These are phyloP conservation scores for Vaccinium vitisidaea DNA, from an alignment of 148 eudicot genomes.

Conservation along the genomic window DNA sequence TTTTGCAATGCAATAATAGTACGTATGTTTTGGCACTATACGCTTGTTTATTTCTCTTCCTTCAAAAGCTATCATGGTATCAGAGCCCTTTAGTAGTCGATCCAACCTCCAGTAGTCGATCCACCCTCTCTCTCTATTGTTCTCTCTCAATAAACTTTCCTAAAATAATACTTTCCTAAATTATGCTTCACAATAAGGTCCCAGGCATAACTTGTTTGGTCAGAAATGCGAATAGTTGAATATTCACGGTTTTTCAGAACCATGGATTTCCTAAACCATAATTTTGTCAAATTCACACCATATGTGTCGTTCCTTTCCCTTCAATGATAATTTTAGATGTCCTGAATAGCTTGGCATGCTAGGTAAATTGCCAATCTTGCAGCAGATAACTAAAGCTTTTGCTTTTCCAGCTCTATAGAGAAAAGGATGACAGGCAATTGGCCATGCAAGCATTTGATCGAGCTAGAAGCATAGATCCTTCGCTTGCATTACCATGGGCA, in stretches of 20 bases:
- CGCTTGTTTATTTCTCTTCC: too few relatives aligned
- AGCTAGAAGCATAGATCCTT: conserved; percentile 99
- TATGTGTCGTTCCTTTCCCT: background rate
- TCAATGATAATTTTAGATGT: background rate
- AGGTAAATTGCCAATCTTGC: conserved; percentile 13
- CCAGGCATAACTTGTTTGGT: background rate
- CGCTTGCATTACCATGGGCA: conserved; percentile 97
- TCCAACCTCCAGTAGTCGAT: too few relatives aligned
- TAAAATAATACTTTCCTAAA: too few relatives aligned
- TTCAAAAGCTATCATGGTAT: too few relatives aligned
- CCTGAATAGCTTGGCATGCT: background rate
- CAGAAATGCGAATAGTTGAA: background rate
- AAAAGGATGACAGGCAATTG: conserved; percentile 59
- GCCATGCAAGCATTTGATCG: conserved; percentile 90
- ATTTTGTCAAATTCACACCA: background rate
- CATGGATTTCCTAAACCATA: background rate
- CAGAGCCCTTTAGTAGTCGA: too few relatives aligned
- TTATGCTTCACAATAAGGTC: background rate
- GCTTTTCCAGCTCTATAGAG: conserved; percentile 67
- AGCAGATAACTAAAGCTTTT: conserved; percentile 23
- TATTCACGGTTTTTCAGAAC: background rate
- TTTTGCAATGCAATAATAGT: too few relatives aligned
- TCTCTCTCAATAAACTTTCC: too few relatives aligned
- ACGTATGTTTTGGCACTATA: too few relatives aligned
- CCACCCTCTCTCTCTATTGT: too few relatives aligned